Evolutionary conservation across 2,329 filamentous ascomycete species (phyloP).

Genomic region (Neofusicoccum kwambonambiense): DNA sequence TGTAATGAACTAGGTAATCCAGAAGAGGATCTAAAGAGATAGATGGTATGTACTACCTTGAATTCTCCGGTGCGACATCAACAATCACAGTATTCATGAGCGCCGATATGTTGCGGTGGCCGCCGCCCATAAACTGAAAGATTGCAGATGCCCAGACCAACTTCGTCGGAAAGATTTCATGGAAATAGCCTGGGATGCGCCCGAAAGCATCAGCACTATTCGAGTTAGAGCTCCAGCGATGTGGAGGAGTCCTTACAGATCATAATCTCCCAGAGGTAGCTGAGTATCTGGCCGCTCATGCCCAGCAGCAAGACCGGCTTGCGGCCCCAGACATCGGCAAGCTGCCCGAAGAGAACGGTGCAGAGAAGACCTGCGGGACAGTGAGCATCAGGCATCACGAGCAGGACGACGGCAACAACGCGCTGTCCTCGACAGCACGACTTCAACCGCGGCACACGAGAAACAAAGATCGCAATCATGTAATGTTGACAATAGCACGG

Average conservation of each 20-base stretch:
- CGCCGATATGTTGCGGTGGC: slow-evolving; percentile 4
- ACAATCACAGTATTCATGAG: slow-evolving; percentile 16
- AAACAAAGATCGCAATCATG: not conserved
- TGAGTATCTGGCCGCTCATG: slow-evolving; percentile 12
- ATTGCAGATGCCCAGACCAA: slow-evolving; percentile 8
- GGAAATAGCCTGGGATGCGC: not conserved
- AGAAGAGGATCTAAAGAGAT: too few relatives aligned
- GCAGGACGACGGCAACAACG: too few relatives aligned
- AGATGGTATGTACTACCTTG: not conserved
- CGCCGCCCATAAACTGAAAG: slow-evolving; percentile 15
- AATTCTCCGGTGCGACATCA: slow-evolving; percentile 6
- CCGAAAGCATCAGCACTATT: not conserved
- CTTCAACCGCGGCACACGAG: too few relatives aligned
- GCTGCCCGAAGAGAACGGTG: not conserved
- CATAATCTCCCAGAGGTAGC: slow-evolving; percentile 13
- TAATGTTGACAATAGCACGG: not conserved
- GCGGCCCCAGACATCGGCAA: not conserved
- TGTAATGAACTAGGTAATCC: too few relatives aligned
- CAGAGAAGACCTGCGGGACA: not conserved
- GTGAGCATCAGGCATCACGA: not conserved
- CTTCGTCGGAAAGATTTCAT: not conserved
- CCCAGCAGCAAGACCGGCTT: slow-evolving; percentile 11
- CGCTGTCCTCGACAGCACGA: too few relatives aligned
- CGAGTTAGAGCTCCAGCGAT: too few relatives aligned
- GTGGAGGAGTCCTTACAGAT: not conserved